Percentiles rank a stretch among this genome's conserved stretches.
phyloP scores from a whole-genome alignment of 2,329 filamentous ascomycete genomes.

The Penicillium sp. region DNA sequence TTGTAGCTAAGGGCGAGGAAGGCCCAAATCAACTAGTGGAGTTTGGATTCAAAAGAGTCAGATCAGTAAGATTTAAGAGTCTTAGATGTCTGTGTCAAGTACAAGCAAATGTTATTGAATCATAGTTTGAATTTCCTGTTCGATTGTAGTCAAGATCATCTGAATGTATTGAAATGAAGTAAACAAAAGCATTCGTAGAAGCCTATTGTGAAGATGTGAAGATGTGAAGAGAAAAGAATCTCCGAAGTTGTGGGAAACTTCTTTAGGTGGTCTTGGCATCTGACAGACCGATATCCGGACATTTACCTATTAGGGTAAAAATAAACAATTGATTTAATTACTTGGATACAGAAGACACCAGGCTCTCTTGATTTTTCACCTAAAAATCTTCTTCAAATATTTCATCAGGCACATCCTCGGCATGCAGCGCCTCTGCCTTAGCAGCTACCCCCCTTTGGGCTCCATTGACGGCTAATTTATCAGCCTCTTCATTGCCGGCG shows the following conservation, averaged over 20 bases:
- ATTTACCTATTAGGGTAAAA: too few species aligned
- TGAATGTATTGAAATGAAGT: not conserved
- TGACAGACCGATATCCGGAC: not conserved
- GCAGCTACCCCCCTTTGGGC: constrained; percentile 47
- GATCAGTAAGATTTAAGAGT: not conserved
- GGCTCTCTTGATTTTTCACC: not conserved
- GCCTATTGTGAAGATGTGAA: not conserved
- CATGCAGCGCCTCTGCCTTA: constrained; percentile 27
- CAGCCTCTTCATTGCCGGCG: constrained; percentile 75
- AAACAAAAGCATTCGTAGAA: not conserved
- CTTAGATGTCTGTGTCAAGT: not conserved
- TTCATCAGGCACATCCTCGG: constrained; percentile 27
- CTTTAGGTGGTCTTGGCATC: not conserved
- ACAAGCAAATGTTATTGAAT: constrained; percentile 40
- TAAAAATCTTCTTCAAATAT: constrained; percentile 28
- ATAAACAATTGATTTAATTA: too few species aligned
- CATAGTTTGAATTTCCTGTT: constrained; percentile 25
- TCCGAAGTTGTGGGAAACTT: not conserved
- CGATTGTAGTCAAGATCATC: constrained; percentile 17
- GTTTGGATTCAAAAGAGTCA: not conserved
- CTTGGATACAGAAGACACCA: too few species aligned
- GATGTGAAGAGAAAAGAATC: not conserved
- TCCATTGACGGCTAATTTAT: constrained; percentile 69
- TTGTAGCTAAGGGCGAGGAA: not conserved
- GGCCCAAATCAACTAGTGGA: not conserved